These are phyloP conservation scores for Malus hybrid DNA, from an alignment of 331 rosid species.

Conservation along the genomic window DNA sequence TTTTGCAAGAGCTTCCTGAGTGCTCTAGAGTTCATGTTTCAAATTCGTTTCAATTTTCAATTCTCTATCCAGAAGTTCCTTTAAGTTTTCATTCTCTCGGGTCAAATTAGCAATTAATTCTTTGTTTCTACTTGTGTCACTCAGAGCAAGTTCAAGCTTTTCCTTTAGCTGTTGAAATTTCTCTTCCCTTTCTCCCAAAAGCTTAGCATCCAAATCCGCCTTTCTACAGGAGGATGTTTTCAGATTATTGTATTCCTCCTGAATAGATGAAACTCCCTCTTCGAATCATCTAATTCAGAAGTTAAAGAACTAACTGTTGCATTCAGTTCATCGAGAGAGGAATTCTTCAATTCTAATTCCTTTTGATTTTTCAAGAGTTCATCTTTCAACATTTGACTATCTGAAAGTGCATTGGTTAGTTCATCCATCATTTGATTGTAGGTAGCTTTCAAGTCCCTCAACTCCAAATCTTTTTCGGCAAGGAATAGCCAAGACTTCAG, in stretches of 20 bases:
- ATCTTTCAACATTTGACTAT: conserved; percentile 47
- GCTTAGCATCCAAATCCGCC: conserved; percentile 50
- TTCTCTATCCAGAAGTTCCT: conserved; percentile 39
- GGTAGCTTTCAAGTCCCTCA: conserved; percentile 43
- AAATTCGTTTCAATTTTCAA: conserved; percentile 31
- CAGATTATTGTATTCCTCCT: conserved; percentile 42
- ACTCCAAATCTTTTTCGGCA: conserved; percentile 58
- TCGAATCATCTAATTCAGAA: conserved; percentile 33
- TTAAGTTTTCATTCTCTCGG: conserved; percentile 44
- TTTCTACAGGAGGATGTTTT: conserved; percentile 45
- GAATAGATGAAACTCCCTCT: conserved; percentile 29
- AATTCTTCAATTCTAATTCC: conserved; percentile 47
- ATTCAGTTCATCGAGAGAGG: conserved; percentile 45
- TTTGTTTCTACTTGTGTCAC: conserved; percentile 35
- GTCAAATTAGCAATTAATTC: conserved; percentile 38
- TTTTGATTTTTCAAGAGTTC: conserved; percentile 39
- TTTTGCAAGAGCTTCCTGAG: conserved; percentile 47
- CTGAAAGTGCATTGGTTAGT: conserved; percentile 34
- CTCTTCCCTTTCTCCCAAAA: conserved; percentile 53
- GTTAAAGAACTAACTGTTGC: conserved; percentile 37
- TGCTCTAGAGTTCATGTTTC: conserved; percentile 42
- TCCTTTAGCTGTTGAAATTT: conserved; percentile 47
- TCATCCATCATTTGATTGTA: conserved; percentile 45
- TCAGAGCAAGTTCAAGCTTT: conserved; percentile 35
- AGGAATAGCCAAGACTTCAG: conserved; percentile 53